Percentiles rank a stretch among this genome's conserved stretches.
These are phyloP conservation scores for Tuber umbilicatum DNA, from an alignment of 495 filamentous ascomycete species.

Conservation along the genomic window DNA sequence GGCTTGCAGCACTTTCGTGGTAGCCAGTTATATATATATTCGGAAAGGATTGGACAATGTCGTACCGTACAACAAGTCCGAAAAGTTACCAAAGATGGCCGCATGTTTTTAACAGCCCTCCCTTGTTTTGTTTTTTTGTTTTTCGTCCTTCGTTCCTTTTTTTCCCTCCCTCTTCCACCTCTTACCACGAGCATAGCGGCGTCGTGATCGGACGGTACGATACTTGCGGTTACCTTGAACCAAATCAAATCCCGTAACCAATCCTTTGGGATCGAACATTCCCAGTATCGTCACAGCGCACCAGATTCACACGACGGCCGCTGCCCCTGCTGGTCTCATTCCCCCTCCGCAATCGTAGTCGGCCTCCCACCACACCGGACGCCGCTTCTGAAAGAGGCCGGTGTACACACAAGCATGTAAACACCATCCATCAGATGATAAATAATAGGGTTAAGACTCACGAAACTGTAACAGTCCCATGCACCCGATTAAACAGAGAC, in stretches of 20 bases:
- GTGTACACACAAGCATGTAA: conserved; percentile 1
- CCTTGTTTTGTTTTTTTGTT: neutral
- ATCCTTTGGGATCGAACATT: conserved; percentile 3
- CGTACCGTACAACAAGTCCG: neutral
- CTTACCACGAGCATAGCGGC: neutral
- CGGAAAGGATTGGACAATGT: neutral
- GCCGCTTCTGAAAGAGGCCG: neutral
- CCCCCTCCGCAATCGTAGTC: neutral
- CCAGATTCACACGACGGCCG: neutral
- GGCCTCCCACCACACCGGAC: neutral
- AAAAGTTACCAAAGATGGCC: neutral
- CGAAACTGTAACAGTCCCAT: neutral
- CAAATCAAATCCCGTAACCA: conserved; percentile 4
- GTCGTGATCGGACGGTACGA: conserved; percentile 1
- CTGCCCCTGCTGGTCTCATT: neutral
- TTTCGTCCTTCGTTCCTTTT: neutral
- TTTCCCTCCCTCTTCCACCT: neutral
- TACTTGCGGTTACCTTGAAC: neutral
- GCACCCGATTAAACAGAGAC: neutral
- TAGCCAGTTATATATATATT: neutral
- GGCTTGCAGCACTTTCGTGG: neutral
- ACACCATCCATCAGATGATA: neutral
- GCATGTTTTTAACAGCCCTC: neutral
- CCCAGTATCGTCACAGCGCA: neutral
- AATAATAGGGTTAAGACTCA: neutral